These are phyloP conservation scores for Eucalyptus polyanthemos DNA, from an alignment of 345 rosid species.

Conservation along the genomic window DNA sequence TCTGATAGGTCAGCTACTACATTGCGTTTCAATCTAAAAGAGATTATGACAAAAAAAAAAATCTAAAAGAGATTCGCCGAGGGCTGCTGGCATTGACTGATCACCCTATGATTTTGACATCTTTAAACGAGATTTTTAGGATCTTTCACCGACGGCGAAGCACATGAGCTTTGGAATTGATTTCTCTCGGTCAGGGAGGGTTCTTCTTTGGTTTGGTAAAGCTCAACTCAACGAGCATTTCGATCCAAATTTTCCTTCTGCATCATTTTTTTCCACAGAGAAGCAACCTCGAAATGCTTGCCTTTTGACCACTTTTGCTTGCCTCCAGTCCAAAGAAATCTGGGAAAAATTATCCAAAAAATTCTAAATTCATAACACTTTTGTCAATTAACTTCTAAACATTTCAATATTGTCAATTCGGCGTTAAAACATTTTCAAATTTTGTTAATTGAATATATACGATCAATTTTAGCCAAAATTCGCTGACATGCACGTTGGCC, in stretches of 20 bases:
- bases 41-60: neutral
- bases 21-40: neutral
- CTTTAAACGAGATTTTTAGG: neutral
- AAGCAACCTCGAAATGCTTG: neutral
- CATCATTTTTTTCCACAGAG: neutral
- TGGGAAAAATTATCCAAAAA: no score
- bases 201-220: neutral
- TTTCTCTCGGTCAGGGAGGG: neutral
- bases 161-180: neutral
- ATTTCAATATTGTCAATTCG: rapidly evolving
- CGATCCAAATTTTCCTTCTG: neutral
- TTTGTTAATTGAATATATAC: neutral
- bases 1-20: rapidly evolving
- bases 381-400: no score
- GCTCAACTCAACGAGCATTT: neutral
- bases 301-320: neutral
- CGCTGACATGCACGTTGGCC: rapidly evolving
- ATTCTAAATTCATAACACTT: no score
- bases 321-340: neutral
- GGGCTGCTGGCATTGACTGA: neutral
- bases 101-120: neutral
- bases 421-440: no score
- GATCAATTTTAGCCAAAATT: rapidly evolving
- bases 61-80: neutral
- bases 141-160: neutral